Conservation (phyloP, 352 stramenopile genomes). For the Plasmopara muralis region DNA sequence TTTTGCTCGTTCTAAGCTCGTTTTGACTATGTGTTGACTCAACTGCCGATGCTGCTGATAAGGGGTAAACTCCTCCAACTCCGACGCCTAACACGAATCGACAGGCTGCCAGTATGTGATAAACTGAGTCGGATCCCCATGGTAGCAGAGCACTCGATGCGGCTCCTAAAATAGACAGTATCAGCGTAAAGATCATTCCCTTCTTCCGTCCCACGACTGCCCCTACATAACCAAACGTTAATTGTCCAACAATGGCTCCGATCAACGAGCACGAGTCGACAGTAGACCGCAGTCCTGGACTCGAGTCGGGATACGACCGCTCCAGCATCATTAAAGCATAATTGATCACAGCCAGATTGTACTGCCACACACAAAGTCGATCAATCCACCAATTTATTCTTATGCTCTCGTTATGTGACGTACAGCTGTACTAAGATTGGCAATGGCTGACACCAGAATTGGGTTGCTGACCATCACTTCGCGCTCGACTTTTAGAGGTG, state of each 20-base stretch:
- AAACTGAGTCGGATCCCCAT: constrained; percentile 48
- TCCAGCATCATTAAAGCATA: constrained; percentile 56
- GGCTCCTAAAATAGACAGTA: constrained; percentile 60
- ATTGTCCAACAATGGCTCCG: constrained; percentile 70
- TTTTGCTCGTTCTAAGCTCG: constrained; percentile 51
- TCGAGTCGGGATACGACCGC: constrained; percentile 44
- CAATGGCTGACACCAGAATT: constrained; percentile 63
- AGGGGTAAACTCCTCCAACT: constrained; percentile 74
- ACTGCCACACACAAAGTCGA: constrained; percentile 24
- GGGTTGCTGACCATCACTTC: constrained; percentile 28
- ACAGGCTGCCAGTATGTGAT: constrained; percentile 55
- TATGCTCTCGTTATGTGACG: constrained; percentile 7
- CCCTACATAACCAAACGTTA: constrained; percentile 77
- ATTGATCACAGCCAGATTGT: constrained; percentile 77
- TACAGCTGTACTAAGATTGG: constrained; percentile 76
- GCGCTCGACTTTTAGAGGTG: constrained; percentile 1
- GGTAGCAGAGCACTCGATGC: constrained; percentile 48
- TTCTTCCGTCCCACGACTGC: constrained; percentile 56
- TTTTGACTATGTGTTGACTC: constrained; percentile 37
- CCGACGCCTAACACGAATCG: constrained; percentile 71
- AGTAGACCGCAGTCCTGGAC: constrained; percentile 46
- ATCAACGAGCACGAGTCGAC: constrained; percentile 68
- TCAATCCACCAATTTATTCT: neutral
- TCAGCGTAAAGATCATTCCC: constrained; percentile 70
- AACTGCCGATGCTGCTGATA: constrained; percentile 64